Conservation (phyloP, 2,329 filamentous ascomycete species). For the Sporothrix phasma region DNA sequence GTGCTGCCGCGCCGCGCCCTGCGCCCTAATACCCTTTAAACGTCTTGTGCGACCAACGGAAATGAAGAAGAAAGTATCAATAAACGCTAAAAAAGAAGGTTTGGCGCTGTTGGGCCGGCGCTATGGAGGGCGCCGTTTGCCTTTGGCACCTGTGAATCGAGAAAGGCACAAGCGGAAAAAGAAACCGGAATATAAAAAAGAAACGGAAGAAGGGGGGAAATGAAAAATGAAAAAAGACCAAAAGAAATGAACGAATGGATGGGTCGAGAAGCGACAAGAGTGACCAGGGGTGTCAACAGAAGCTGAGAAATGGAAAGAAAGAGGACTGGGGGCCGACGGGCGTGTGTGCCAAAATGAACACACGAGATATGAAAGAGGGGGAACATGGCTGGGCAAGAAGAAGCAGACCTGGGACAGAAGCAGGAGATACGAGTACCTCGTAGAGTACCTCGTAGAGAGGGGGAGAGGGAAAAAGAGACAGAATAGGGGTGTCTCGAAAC, state of each 20-base stretch:
- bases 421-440: too few species aligned
- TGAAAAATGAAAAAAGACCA: background rate
- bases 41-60: too few species aligned
- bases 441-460: too few species aligned
- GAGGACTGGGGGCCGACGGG: background rate
- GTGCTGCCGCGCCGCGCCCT: too few species aligned
- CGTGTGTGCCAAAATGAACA: background rate
- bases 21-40: too few species aligned
- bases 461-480: background rate
- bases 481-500: slow-evolving; percentile 1
- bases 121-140: slow-evolving; percentile 4
- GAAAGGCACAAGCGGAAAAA: slow-evolving; percentile 12
- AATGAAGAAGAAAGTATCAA: too few species aligned
- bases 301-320: background rate
- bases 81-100: background rate
- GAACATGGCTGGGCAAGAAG: background rate
- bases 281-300: background rate
- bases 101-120: background rate
- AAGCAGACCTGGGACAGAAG: background rate
- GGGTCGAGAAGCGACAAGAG: background rate
- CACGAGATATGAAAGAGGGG: background rate
- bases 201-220: too few species aligned
- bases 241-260: background rate
- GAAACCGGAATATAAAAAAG: slow-evolving; percentile 4
- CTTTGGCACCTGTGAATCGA: background rate